Base-by-base conservation (phyloP, 805 yeast genomes). In the Candida argentea region DNA sequence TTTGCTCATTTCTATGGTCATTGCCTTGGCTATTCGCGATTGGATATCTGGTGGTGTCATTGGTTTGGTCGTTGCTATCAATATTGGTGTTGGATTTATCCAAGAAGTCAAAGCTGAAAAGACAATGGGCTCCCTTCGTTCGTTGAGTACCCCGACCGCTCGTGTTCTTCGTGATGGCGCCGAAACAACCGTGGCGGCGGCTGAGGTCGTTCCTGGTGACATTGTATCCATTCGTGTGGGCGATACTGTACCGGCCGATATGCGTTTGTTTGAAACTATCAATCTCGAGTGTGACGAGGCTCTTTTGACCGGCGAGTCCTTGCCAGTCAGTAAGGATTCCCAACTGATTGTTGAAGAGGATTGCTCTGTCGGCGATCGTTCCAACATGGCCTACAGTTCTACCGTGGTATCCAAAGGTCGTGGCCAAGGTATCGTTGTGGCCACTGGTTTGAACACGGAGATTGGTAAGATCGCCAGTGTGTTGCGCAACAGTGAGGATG, bases 51-150 rank as follows among this genome's bases (percentile, higher is more conserved):
- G 62, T 20, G 62, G 62, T 7, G 73, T 67, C 9, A 67, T 67
- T 40, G 61, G 57, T 5, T 49, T 56, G 24, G 70, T 67, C 22
- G 58, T 67, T 4, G 44, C 56, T 4, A 48, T 67, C 20, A 67
- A 67, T 34, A 65, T 70, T 19, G 42, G 55, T 6, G 69, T 67
- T 12, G 73, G 73, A 11, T 69, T 66, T 21, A 53, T 65, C 20
- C 73, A 67, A 40, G 73, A 67, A 39, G 46, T 57, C 12, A 58
- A 65, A 26, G 73, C 73, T 7, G 73, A 67, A 38, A 51, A 61
- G 22, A 69, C 73, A 4, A 67, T 67, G 53, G 59, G 69, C 6
- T 68, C 72, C 5, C 50, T 67, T 36, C 53, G 61, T 30, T 57
- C 60, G 16, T 62, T 67, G 31, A 46, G 68, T 16, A 59, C 69